Percentiles rank a stretch among this genome's conserved stretches.
Evolutionary conservation across 176 grass and related monocot species (phyloP).

Genomic region (Cocos nucifera): DNA sequence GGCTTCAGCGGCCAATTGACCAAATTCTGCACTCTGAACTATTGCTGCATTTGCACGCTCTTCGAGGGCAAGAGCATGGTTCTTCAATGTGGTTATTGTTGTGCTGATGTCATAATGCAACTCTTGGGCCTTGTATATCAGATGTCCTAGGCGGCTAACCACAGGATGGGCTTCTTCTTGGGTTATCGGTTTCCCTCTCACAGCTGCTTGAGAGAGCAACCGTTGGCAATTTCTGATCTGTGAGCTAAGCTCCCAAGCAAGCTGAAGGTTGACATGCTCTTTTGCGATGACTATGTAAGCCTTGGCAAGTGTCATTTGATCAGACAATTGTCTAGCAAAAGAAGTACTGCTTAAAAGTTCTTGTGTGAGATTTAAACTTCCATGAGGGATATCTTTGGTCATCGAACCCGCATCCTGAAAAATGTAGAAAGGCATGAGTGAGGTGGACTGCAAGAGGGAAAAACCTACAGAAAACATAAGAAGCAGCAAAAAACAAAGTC

Average conservation of each 20-base stretch:
- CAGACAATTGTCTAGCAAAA: conserved; percentile 74
- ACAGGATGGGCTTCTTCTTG: conserved; percentile 67
- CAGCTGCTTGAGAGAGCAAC: conserved; percentile 78
- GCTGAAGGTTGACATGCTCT: conserved; percentile 81
- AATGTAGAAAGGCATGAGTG: conserved; percentile 24
- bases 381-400: conserved; percentile 29
- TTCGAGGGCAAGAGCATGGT: conserved; percentile 65
- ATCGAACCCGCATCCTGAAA: conserved; percentile 51
- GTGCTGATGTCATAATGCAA: conserved; percentile 96
- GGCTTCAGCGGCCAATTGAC: conserved; percentile 74
- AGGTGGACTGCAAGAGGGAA: conserved; percentile 10
- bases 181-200: conserved; percentile 61
- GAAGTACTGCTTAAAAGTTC: conserved; percentile 93
- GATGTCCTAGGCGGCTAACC: conserved; percentile 58
- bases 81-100: conserved; percentile 79
- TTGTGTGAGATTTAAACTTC: conserved; percentile 75
- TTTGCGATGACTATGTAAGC: conserved; percentile 88
- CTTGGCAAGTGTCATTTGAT: conserved; percentile 97
- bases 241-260: conserved; percentile 92
- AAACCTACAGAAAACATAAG: background rate
- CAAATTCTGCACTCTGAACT: conserved; percentile 79
- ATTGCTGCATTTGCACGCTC: conserved; percentile 86
- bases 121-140: conserved; percentile 96
- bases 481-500: no score
- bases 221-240: conserved; percentile 86